Evolutionary conservation across 495 filamentous ascomycete species (phyloP).

Genomic region (Podospora pseudopauciseta): DNA sequence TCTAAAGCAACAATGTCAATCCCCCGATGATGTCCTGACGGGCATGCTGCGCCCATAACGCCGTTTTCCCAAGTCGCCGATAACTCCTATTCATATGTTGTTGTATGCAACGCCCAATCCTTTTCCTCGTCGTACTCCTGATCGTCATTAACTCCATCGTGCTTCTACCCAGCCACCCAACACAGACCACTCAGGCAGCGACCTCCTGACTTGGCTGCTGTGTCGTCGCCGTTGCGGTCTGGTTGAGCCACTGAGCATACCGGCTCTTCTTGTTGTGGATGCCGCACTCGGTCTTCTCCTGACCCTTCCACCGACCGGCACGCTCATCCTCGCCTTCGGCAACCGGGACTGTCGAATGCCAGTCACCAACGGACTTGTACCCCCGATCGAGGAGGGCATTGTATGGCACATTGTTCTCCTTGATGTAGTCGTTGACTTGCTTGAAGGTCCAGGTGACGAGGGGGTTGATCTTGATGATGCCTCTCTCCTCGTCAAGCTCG

Average conservation of each 20-base stretch:
- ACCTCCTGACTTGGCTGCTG: slow-evolving; percentile 14
- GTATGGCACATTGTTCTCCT: slow-evolving; percentile 84
- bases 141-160: background rate
- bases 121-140: background rate
- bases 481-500: slow-evolving; percentile 81
- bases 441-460: slow-evolving; percentile 92
- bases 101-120: slow-evolving; percentile 1
- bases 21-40: slow-evolving; percentile 1
- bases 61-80: background rate
- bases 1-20: background rate
- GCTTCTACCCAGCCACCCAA: background rate
- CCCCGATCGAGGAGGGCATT: slow-evolving; percentile 85
- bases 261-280: slow-evolving; percentile 95
- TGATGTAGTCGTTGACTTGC: slow-evolving; percentile 83
- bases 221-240: slow-evolving; percentile 62
- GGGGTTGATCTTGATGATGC: slow-evolving; percentile 97
- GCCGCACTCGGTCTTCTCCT: slow-evolving; percentile 91
- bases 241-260: slow-evolving; percentile 78
- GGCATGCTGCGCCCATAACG: background rate
- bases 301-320: slow-evolving; percentile 95
- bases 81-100: background rate
- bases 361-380: slow-evolving; percentile 97
- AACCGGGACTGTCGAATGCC: slow-evolving; percentile 93
- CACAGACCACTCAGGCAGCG: background rate
- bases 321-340: slow-evolving; percentile 90